Evolutionary conservation across 2,329 filamentous ascomycete genomes (phyloP).

Genomic region (Nemania sp.): DNA sequence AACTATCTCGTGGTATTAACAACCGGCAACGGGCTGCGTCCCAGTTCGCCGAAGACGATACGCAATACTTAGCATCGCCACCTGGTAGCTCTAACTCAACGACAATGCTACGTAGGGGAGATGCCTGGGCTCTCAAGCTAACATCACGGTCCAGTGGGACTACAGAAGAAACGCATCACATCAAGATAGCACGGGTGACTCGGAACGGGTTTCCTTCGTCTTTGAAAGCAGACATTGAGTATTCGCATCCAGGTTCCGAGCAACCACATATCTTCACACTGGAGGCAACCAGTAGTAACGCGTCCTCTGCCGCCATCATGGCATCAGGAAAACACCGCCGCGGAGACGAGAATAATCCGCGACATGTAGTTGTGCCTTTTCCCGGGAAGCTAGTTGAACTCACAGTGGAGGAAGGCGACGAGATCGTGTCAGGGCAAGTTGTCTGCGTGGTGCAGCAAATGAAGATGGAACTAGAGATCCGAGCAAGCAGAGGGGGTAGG

Average conservation of each 20-base stretch:
- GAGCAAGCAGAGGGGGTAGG: slow-evolving; percentile 16
- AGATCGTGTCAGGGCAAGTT: slow-evolving; percentile 20
- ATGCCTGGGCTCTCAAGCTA: slow-evolving; percentile 23
- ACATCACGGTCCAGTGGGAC: neutral
- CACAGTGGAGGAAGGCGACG: slow-evolving; percentile 21
- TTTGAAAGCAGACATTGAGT: slow-evolving; percentile 23
- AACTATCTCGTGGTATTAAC: slow-evolving; percentile 9
- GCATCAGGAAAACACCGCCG: slow-evolving; percentile 24
- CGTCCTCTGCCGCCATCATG: slow-evolving; percentile 19
- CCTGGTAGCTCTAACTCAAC: slow-evolving; percentile 3
- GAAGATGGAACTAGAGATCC: slow-evolving; percentile 29
- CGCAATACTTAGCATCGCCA: neutral
- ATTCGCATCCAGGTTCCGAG: slow-evolving; percentile 11
- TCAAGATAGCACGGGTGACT: slow-evolving; percentile 20
- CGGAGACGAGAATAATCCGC: slow-evolving; percentile 19
- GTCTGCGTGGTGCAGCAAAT: slow-evolving; percentile 26
- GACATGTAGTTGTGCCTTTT: slow-evolving; percentile 23
- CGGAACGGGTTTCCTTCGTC: slow-evolving; percentile 25
- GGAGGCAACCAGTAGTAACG: slow-evolving; percentile 17
- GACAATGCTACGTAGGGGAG: slow-evolving; percentile 21
- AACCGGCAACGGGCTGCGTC: neutral
- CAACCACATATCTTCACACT: slow-evolving; percentile 6
- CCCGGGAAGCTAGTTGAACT: slow-evolving; percentile 26
- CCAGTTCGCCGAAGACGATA: neutral
- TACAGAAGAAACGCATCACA: slow-evolving; percentile 19